A percentile compares a stretch with the other conserved stretches of the same genome.
phyloP scores from a whole-genome alignment of 495 filamentous ascomycete species.

The Hypomontagnella submonticulosa region DNA sequence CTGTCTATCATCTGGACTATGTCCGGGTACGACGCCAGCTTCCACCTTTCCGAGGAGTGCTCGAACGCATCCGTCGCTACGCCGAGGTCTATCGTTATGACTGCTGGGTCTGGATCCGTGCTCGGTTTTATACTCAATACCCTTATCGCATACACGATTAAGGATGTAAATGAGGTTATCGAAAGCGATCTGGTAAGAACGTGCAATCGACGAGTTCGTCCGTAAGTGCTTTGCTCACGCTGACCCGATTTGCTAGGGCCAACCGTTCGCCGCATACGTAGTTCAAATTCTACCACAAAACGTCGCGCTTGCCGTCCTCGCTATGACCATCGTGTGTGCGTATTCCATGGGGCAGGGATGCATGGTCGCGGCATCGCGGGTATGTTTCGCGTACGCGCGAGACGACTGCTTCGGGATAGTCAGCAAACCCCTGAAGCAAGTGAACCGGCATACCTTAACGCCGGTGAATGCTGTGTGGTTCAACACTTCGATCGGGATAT shows the following conservation, averaged over 20 bases:
- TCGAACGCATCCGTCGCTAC: conserved; percentile 80
- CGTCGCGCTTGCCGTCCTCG: conserved; percentile 72
- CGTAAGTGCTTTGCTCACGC: not conserved
- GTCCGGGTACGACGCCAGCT: conserved; percentile 75
- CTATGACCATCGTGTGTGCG: conserved; percentile 77
- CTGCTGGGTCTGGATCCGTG: conserved; percentile 72
- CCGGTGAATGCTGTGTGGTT: conserved; percentile 84
- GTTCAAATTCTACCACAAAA: conserved; percentile 75
- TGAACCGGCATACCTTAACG: conserved; percentile 73
- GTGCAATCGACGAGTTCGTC: not conserved
- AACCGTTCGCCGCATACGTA: conserved; percentile 81
- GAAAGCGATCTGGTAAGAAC: conserved; percentile 63
- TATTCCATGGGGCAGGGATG: conserved; percentile 87
- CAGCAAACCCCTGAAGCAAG: conserved; percentile 71
- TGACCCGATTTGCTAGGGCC: conserved; percentile 55
- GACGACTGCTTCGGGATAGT: conserved; percentile 77
- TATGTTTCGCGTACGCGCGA: conserved; percentile 83
- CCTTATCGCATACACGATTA: conserved; percentile 82
- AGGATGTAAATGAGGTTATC: conserved; percentile 71
- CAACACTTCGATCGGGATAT: conserved; percentile 71
- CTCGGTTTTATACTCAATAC: conserved; percentile 81
- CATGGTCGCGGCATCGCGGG: conserved; percentile 82
- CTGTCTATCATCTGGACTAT: conserved; percentile 70
- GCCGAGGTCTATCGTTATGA: conserved; percentile 81
- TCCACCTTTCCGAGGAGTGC: conserved; percentile 82